Percentiles rank a stretch among this genome's conserved stretches.
phyloP scores from a whole-genome alignment of 139 green algal genomes.

The Micromonas commoda region DNA sequence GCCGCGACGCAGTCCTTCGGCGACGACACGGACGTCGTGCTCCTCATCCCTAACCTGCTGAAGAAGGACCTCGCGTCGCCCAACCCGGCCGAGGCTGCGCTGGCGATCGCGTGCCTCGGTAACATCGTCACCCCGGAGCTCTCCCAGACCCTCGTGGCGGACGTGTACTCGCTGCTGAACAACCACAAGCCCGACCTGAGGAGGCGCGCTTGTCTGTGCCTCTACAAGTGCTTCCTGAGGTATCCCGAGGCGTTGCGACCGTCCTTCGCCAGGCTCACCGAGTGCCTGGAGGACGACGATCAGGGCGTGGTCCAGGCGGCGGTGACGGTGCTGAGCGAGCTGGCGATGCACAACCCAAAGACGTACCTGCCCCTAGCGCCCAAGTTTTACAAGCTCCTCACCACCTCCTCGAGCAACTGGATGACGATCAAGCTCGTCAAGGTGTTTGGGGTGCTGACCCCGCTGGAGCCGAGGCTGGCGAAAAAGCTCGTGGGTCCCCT shows the following conservation, averaged over 20 bases:
- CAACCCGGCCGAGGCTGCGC: slow-evolving; percentile 30
- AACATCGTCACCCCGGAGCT: slow-evolving; percentile 44
- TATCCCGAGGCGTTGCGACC: slow-evolving; percentile 34
- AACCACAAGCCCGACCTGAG: slow-evolving; percentile 27
- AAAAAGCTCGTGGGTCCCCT: slow-evolving; percentile 44
- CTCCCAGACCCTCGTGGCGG: slow-evolving; percentile 42
- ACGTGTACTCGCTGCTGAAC: slow-evolving; percentile 42
- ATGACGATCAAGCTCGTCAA: slow-evolving; percentile 54
- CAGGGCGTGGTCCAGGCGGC: slow-evolving; percentile 33
- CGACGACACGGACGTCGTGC: slow-evolving; percentile 42
- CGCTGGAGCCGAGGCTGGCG: slow-evolving; percentile 43
- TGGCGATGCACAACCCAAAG: slow-evolving; percentile 39
- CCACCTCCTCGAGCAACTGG: slow-evolving; percentile 39
- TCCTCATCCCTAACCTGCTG: slow-evolving; percentile 46
- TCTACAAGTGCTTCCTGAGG: slow-evolving; percentile 33
- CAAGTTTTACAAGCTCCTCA: slow-evolving; percentile 41
- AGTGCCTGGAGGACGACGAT: slow-evolving; percentile 41
- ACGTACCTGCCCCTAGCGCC: slow-evolving; percentile 47
- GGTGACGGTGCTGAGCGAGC: slow-evolving; percentile 42
- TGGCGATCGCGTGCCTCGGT: slow-evolving; percentile 42
- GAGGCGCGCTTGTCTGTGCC: slow-evolving; percentile 17
- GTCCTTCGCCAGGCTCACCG: slow-evolving; percentile 26
- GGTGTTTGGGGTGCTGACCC: slow-evolving; percentile 41
- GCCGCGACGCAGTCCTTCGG: slow-evolving; percentile 40
- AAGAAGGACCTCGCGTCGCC: slow-evolving; percentile 44